Evolutionary conservation across 1,284 basidiomycete species (phyloP).

Genomic region (Somion occarium): DNA sequence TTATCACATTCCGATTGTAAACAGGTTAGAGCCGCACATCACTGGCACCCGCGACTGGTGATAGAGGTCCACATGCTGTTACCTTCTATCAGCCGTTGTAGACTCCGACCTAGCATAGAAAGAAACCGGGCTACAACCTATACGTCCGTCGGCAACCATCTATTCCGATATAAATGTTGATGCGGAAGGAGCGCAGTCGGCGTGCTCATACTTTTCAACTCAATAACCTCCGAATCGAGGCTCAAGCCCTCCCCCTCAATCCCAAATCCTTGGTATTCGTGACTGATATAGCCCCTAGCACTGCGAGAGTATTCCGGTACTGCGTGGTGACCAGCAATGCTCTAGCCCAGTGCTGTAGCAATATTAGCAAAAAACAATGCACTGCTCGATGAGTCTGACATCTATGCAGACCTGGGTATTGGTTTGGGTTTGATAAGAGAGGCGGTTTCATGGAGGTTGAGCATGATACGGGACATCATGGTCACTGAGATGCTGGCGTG

Average conservation of each 20-base stretch:
- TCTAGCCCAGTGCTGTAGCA: neutral
- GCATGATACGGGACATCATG: conserved; percentile 14
- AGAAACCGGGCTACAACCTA: no score
- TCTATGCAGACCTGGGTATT: neutral
- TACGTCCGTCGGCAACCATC: no score
- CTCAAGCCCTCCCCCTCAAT: neutral
- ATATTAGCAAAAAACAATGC: conserved; percentile 22
- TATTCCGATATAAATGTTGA: no score
- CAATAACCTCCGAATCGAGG: neutral
- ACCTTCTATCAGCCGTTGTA: no score
- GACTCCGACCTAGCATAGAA: no score
- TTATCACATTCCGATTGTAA: no score
- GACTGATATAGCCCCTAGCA: neutral
- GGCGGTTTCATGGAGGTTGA: conserved; percentile 10
- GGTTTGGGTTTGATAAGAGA: neutral
- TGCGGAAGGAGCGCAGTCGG: neutral
- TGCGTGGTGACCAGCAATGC: neutral
- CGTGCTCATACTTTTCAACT: neutral
- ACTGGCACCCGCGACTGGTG: no score
- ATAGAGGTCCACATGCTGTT: no score
- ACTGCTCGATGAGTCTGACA: conserved; percentile 15
- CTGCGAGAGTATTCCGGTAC: no score
- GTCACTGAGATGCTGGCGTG: conserved; percentile 12
- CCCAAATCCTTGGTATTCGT: neutral
- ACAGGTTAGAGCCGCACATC: no score